Evolutionary conservation across 805 yeast genomes (phyloP).

Genomic region (Metschnikowia arizonensis): DNA sequence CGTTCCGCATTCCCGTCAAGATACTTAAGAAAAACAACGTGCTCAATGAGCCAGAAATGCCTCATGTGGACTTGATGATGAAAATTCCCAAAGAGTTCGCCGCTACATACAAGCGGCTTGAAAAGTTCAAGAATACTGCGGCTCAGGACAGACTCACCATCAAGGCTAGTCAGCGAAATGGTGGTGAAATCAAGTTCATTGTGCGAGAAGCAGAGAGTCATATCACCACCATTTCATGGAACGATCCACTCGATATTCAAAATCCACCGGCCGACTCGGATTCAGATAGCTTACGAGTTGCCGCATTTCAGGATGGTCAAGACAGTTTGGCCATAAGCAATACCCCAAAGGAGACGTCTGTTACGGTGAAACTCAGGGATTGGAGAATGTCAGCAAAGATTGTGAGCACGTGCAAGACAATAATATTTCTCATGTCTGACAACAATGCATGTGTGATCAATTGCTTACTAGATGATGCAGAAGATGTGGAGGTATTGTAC

Average conservation of each 20-base stretch:
- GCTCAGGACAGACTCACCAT: constrained; percentile 44
- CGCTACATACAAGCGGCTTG: constrained; percentile 56
- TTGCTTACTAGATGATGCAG: constrained; percentile 61
- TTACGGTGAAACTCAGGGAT: constrained; percentile 54
- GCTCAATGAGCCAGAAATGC: constrained; percentile 58
- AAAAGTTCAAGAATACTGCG: constrained; percentile 52
- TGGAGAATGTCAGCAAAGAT: constrained; percentile 66
- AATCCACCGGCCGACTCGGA: constrained; percentile 24
- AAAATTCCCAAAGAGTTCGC: constrained; percentile 47
- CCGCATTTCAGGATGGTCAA: constrained; percentile 12
- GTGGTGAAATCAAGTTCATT: constrained; percentile 49
- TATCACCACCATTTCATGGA: constrained; percentile 57
- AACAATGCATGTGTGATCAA: constrained; percentile 60
- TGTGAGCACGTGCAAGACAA: constrained; percentile 57
- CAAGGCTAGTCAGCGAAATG: constrained; percentile 40
- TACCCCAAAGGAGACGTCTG: constrained; percentile 34
- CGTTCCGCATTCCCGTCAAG: constrained; percentile 68
- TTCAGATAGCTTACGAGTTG: constrained; percentile 22
- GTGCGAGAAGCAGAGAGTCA: constrained; percentile 53
- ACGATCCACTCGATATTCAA: constrained; percentile 46
- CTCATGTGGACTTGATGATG: constrained; percentile 53
- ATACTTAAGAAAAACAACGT: constrained; percentile 53
- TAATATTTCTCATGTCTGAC: constrained; percentile 55
- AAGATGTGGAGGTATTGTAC: constrained; percentile 61
- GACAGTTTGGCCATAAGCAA: constrained; percentile 16